These are phyloP conservation scores for Ramaria rubella DNA, from an alignment of 768 basidiomycete genomes.

Conservation along the genomic window DNA sequence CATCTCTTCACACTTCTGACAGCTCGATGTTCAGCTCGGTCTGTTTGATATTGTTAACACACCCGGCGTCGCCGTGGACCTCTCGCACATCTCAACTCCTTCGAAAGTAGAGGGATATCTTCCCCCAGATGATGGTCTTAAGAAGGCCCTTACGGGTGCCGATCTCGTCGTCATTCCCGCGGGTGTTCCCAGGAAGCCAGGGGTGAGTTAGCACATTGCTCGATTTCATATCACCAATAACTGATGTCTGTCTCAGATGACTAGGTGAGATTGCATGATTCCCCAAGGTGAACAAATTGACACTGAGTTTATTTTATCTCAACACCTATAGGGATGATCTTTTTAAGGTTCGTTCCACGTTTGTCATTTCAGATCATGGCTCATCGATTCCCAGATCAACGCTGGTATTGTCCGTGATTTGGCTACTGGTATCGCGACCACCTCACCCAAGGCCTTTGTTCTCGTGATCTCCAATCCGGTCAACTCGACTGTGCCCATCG, in stretches of 20 bases:
- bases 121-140: conserved; percentile 66
- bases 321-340: conserved; percentile 73
- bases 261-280: conserved; percentile 33
- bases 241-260: conserved; percentile 34
- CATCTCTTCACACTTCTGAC: background rate
- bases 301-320: too few relatives aligned
- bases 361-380: background rate
- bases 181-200: conserved; percentile 93
- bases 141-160: conserved; percentile 77
- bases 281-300: conserved; percentile 8
- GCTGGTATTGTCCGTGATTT: conserved; percentile 94
- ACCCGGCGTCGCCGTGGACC: conserved; percentile 94
- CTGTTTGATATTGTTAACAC: conserved; percentile 97
- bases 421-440: conserved; percentile 79
- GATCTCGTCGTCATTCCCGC: conserved; percentile 93
- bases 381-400: conserved; percentile 64
- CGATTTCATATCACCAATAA: background rate
- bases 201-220: conserved; percentile 43
- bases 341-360: conserved; percentile 66
- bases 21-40: conserved; percentile 46
- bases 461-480: conserved; percentile 99
- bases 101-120: conserved; percentile 81
- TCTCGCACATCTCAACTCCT: conserved; percentile 88
- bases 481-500: conserved; percentile 98
- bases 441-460: conserved; percentile 83